phyloP scores from a whole-genome alignment of 208 protist species.

The Acanthamoeba comandoni region DNA sequence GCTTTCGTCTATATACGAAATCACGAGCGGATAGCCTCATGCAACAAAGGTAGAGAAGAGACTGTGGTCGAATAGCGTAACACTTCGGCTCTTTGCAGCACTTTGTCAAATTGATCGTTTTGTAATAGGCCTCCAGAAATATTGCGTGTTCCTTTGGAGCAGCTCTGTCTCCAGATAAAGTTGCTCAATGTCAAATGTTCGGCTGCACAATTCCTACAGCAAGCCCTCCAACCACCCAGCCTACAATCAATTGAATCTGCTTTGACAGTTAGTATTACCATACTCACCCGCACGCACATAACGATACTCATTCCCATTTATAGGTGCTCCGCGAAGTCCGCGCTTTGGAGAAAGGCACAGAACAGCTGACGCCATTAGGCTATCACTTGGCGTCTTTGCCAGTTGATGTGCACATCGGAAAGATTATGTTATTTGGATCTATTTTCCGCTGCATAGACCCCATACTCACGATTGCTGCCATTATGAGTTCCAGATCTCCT shows the following conservation, averaged over 20 bases:
- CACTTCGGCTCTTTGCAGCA: background rate
- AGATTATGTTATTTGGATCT: slow-evolving; percentile 95
- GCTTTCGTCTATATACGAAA: slow-evolving; percentile 94
- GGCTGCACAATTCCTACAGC: slow-evolving; percentile 76
- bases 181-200: slow-evolving; percentile 5
- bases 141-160: slow-evolving; percentile 95
- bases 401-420: slow-evolving; percentile 88
- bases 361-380: slow-evolving; percentile 64
- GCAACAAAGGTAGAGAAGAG: background rate
- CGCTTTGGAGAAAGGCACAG: slow-evolving; percentile 31
- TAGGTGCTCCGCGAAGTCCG: slow-evolving; percentile 49
- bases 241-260: slow-evolving; percentile 76
- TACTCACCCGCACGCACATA: background rate
- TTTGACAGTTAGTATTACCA: slow-evolving; percentile 15
- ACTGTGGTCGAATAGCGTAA: no score
- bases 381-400: slow-evolving; percentile 73
- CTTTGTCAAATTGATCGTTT: background rate
- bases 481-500: slow-evolving; percentile 79
- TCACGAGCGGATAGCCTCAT: background rate
- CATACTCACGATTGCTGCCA: slow-evolving; percentile 95
- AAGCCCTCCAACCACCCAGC: slow-evolving; percentile 79
- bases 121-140: slow-evolving; percentile 93
- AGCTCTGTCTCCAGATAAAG: slow-evolving; percentile 94
- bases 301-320: background rate
- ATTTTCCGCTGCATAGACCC: slow-evolving; percentile 96